Evolutionary conservation across 768 basidiomycete species (phyloP).

Genomic region (Astraeus odoratus): DNA sequence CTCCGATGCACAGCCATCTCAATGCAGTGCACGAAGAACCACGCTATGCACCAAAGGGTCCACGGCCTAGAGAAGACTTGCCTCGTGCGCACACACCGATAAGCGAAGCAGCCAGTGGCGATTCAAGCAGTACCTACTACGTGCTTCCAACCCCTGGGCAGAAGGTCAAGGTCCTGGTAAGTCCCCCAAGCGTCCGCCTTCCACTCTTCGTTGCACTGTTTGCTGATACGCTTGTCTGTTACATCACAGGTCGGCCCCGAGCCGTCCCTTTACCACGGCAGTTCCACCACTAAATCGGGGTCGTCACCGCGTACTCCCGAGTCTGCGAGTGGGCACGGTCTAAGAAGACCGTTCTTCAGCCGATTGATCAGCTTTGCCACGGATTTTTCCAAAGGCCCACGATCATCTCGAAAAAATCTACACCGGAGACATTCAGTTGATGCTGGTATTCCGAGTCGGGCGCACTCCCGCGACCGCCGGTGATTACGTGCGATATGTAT

Average conservation of each 20-base stretch:
- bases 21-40: conserved; percentile 34
- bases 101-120: conserved; percentile 38
- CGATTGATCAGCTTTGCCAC: conserved; percentile 49
- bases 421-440: conserved; percentile 49
- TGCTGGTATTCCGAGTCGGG: conserved; percentile 16
- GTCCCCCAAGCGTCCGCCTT: conserved; percentile 23
- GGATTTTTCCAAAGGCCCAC: conserved; percentile 27
- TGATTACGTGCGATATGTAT: neutral
- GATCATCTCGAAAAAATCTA: conserved; percentile 32
- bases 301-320: conserved; percentile 38
- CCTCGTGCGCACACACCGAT: conserved; percentile 31
- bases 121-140: conserved; percentile 69
- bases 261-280: conserved; percentile 49
- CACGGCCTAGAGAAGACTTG: conserved; percentile 22
- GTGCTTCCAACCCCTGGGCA: conserved; percentile 65
- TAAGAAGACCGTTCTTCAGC: conserved; percentile 56
- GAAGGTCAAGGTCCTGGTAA: conserved; percentile 68
- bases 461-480: conserved; percentile 17
- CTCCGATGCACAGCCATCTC: conserved; percentile 32
- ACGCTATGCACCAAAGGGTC: conserved; percentile 22
- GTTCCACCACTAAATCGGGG: conserved; percentile 53
- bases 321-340: conserved; percentile 20
- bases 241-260: conserved; percentile 34
- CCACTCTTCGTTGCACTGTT: conserved; percentile 14
- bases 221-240: conserved; percentile 25